Conservation (phyloP, 192 early-diverging fungal species). For the Coemansia sp. region DNA sequence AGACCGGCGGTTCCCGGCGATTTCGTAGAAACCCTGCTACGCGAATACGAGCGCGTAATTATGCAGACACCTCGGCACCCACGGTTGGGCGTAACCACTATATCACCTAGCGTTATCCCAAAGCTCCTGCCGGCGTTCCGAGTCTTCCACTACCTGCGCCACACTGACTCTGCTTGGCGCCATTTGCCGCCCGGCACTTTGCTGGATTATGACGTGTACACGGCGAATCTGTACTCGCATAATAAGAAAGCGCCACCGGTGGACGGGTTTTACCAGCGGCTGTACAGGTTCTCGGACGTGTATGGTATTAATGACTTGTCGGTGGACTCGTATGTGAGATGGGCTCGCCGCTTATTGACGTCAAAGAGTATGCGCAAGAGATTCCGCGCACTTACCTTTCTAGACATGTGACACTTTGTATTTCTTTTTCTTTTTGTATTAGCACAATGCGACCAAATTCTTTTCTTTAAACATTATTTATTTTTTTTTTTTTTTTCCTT, state of each 20-base stretch:
- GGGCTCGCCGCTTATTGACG: constrained; percentile 36
- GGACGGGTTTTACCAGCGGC: constrained; percentile 17
- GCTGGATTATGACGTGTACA: constrained; percentile 54
- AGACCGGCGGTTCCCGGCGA: constrained; percentile 26
- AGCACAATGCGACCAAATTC: background rate
- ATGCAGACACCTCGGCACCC: constrained; percentile 14
- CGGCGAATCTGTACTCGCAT: constrained; percentile 35
- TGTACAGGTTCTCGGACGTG: constrained; percentile 35
- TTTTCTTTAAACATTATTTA: background rate
- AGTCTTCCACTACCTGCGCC: constrained; percentile 56
- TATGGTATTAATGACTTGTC: constrained; percentile 38
- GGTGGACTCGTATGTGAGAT: constrained; percentile 37
- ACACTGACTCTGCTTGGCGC: background rate
- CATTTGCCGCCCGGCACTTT: constrained; percentile 30
- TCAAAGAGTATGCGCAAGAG: constrained; percentile 31
- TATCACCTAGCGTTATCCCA: constrained; percentile 69
- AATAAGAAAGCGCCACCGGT: constrained; percentile 10
- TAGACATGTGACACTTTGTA: constrained; percentile 12
- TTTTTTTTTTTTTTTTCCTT: background rate
- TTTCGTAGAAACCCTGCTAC: constrained; percentile 35
- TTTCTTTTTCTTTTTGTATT: constrained; percentile 9
- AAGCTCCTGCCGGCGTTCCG: constrained; percentile 65
- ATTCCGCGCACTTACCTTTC: constrained; percentile 38
- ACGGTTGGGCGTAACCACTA: constrained; percentile 41
- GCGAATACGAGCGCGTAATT: constrained; percentile 43